Conservation (phyloP, 2,329 filamentous ascomycete species). For the Cytospora leucostoma region DNA sequence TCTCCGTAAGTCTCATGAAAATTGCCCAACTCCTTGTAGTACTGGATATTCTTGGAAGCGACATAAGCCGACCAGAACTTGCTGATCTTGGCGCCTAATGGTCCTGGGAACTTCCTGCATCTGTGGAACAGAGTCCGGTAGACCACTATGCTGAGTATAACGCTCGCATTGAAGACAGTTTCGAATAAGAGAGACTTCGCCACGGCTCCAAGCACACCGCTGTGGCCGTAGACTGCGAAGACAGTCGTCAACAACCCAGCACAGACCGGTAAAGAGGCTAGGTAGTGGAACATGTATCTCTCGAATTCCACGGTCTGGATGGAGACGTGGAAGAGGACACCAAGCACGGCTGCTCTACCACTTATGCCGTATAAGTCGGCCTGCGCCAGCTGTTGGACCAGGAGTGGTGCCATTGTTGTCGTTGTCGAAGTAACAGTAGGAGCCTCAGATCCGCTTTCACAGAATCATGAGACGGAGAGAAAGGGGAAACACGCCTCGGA, state of each 20-base stretch:
- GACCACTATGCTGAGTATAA: neutral
- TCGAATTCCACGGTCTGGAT: constrained; percentile 8
- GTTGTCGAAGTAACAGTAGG: neutral
- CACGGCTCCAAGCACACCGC: neutral
- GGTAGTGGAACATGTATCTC: constrained; percentile 12
- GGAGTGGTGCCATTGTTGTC: neutral
- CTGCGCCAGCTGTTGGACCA: neutral
- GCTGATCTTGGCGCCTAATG: constrained; percentile 3
- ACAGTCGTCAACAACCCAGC: neutral
- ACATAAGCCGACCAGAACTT: constrained; percentile 6
- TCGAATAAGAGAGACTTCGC: neutral
- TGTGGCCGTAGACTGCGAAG: neutral
- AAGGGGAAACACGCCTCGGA: neutral
- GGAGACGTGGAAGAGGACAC: constrained; percentile 9
- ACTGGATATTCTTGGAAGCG: constrained; percentile 2
- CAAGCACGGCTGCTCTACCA: neutral
- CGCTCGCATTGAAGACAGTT: neutral
- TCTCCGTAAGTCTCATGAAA: constrained; percentile 13
- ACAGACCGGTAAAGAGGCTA: neutral
- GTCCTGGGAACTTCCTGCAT: neutral
- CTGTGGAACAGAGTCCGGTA: constrained; percentile 13
- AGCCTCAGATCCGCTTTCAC: neutral
- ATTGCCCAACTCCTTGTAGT: constrained; percentile 6
- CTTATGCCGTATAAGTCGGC: neutral
- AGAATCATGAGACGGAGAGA: neutral